Evolutionary conservation across 805 yeast species (phyloP), one percentile per base, ranked within the genome.

Genomic region (Ogataea minuta): DNA sequence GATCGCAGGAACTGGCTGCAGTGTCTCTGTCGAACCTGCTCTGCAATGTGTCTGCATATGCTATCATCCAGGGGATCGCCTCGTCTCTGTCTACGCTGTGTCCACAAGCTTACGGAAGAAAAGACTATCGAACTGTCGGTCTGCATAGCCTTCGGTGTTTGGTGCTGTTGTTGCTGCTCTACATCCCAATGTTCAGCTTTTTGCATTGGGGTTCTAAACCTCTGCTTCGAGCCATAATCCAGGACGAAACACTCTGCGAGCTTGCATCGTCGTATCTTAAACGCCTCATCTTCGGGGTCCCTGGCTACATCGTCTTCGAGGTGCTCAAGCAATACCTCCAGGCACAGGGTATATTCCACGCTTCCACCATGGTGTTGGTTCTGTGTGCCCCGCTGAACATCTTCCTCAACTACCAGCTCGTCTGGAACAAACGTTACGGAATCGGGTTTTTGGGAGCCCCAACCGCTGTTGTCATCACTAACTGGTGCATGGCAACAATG

Each of bases 51-150:
- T 70, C 80, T 2, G 74, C 76, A 1, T 74, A 73, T 49, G 76
- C 79, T 3, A 67, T 76, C 10, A 74, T 76, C 30, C 79, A 74
- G 49, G 82, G 82, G 36, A 67, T 76, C 11, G 74, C 81, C 0
- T 74, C 82, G 0, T 72, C 78, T 1, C 62, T 76, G 43, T 79
- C 77, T 39, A 76, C 82, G 0, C 63, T 76, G 39, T 75, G 80
- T 49, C 79, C 82, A 2, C 82, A 76, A 54, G 80, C 81, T 4
- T 76, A 68, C 54, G 82, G 82, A 13, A 75, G 79, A 21, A 64
- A 65, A 34, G 72, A 70, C 39, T 72, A 70, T 53, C 62, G 64
- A 28, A 52, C 69, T 41, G 82, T 76, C 9, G 81, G 81, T 1
- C 45, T 67, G 17, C 73, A 73, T 49, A 56, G 74, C 45, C 71